phyloP scores from a whole-genome alignment of 768 basidiomycete genomes.

The Piloderma croceum region DNA sequence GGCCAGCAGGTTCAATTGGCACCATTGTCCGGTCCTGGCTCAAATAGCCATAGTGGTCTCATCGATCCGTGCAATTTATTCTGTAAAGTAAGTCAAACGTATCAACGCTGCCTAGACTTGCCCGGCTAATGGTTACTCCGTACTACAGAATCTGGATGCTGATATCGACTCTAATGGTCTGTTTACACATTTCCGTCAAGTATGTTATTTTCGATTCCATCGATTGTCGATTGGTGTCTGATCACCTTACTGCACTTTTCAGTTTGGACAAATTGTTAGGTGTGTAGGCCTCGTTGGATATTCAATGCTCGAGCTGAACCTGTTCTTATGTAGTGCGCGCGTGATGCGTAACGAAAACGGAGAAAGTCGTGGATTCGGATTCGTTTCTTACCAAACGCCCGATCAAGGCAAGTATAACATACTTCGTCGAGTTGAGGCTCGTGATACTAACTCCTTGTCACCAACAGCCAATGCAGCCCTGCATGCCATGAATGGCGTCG shows the following conservation, averaged over 20 bases:
- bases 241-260: conserved; percentile 11
- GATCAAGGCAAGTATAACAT: conserved; percentile 55
- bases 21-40: conserved; percentile 68
- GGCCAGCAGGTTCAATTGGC: conserved; percentile 88
- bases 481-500: conserved; percentile 73
- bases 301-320: background rate
- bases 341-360: conserved; percentile 86
- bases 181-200: conserved; percentile 77
- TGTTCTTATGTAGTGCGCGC: conserved; percentile 64
- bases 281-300: conserved; percentile 26
- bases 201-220: conserved; percentile 27
- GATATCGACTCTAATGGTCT: conserved; percentile 81
- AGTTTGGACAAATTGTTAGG: conserved; percentile 91
- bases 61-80: conserved; percentile 90
- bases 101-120: background rate
- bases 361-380: conserved; percentile 84
- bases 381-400: conserved; percentile 81
- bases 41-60: conserved; percentile 76
- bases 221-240: conserved; percentile 8
- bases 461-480: conserved; percentile 62
- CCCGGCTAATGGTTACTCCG: background rate
- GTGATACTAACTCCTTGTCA: conserved; percentile 9
- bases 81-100: conserved; percentile 75
- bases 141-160: conserved; percentile 71
- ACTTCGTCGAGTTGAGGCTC: conserved; percentile 1